Base-by-base conservation (phyloP, 1,139 yeast species). In the Candida sp. region DNA sequence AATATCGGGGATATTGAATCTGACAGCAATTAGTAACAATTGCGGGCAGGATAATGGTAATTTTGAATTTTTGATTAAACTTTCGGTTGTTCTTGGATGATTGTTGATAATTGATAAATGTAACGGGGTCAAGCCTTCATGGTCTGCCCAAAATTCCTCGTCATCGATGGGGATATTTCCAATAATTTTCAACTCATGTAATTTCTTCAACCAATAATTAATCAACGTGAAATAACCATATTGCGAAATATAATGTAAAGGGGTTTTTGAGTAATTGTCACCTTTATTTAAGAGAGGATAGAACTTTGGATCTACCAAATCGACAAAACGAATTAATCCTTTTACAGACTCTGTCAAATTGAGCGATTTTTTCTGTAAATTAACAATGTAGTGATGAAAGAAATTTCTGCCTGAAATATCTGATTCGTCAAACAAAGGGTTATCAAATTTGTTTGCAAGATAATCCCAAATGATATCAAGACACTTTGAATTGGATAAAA, bases 241-340 rank as follows among this genome's bases (percentile, higher is more conserved):
- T 56, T 88, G 95, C 1, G 95, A 84, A 12, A 96, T 82, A 62
- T 91, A 91, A 64, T 93, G 98, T 45, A 93, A 69, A 0, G 98
- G 96, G 0, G 97, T 86, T 50, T 97, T 77, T 46, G 73, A 73
- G 56, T 89, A 87, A 48, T 80, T 82, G 60, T 93, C 99, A 39
- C 77, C 76, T 36, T 84, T 82, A 43, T 82, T 65, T 38, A 90
- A 68, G 46, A 84, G 73, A 11, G 74, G 71, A 7, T 80, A 81
- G 40, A 85, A 61, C 39, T 73, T 69, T 21, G 71, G 67, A 42
- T 73, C 72, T 29, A 82, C 78, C 30, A 56, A 55, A 5, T 49
- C 45, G 32, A 62, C 49, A 5, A 61, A 44, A 39, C 57, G 51
- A 12, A 38, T 41, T 5, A 70, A 57, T 5, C 68, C 70, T 25